A percentile compares a stretch with the other conserved stretches of the same genome.
phyloP scores from a whole-genome alignment of 2,329 filamentous ascomycete species.

The Thelonectria discophora region DNA sequence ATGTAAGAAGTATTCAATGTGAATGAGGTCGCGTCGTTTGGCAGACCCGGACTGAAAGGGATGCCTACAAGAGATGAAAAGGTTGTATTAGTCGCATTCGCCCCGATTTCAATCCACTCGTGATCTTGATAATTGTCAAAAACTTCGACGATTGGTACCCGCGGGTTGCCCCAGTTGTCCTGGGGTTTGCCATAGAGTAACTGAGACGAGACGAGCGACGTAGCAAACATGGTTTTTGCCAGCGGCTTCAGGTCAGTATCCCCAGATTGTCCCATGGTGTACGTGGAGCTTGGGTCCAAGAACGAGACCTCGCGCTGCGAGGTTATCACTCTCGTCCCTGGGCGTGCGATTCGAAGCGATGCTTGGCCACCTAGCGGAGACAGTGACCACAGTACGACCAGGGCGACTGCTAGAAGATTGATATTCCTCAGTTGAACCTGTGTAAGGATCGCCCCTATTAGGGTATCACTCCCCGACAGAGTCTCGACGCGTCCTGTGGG shows the following conservation, averaged over 20 bases:
- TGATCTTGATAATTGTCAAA: not conserved
- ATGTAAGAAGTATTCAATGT: not conserved
- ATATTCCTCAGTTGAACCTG: not conserved
- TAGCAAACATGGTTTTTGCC: not conserved
- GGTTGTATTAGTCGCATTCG: not conserved
- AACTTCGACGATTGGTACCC: not conserved
- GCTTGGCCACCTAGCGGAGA: not conserved
- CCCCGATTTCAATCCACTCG: not conserved
- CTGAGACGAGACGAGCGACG: not conserved
- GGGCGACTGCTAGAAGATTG: not conserved
- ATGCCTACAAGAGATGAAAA: not conserved
- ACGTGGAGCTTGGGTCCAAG: not conserved
- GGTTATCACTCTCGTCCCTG: not conserved
- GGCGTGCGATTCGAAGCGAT: not conserved
- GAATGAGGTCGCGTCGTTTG: not conserved
- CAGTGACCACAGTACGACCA: not conserved
- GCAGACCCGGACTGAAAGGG: not conserved
- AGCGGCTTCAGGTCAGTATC: not conserved
- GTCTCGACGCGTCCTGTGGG: not conserved
- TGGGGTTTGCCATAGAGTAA: not conserved
- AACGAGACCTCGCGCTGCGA: not conserved
- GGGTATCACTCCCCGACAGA: not conserved
- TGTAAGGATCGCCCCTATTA: not conserved
- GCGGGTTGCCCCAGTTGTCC: not conserved
- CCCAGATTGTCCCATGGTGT: not conserved